phyloP scores from a whole-genome alignment of 495 filamentous ascomycete genomes.

The Penicillium egyptiacum region DNA sequence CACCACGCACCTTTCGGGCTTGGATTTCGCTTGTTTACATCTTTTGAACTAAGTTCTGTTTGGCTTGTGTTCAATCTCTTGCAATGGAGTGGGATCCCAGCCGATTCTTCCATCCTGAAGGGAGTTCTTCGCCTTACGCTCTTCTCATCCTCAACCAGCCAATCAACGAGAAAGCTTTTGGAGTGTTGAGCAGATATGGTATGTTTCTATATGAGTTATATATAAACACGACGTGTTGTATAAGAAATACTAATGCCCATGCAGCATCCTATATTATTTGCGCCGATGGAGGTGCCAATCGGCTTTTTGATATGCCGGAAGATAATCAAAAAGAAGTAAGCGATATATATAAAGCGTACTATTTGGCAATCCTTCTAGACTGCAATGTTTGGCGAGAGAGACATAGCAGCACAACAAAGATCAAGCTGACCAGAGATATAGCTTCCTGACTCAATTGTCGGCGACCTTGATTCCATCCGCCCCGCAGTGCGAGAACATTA shows the following conservation, averaged over 20 bases:
- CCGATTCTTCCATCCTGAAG: slow-evolving; percentile 43
- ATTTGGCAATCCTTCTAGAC: neutral
- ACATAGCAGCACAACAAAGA: neutral
- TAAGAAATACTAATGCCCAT: slow-evolving; percentile 4
- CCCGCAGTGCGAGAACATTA: slow-evolving; percentile 61
- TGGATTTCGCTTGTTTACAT: neutral
- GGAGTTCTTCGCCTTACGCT: slow-evolving; percentile 48
- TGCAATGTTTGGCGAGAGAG: neutral
- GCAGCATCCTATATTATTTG: slow-evolving; percentile 64
- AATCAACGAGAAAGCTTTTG: slow-evolving; percentile 52
- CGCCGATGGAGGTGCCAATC: slow-evolving; percentile 91
- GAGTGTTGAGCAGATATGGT: slow-evolving; percentile 60
- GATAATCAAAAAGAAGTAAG: slow-evolving; percentile 40
- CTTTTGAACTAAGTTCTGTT: neutral
- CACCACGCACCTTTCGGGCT: slow-evolving; percentile 8
- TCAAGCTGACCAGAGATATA: slow-evolving; percentile 16
- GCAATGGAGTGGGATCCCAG: slow-evolving; percentile 56
- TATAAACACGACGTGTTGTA: neutral
- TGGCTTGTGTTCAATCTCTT: too few relatives aligned
- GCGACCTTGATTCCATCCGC: slow-evolving; percentile 83
- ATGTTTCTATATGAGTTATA: slow-evolving; percentile 13
- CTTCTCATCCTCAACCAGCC: slow-evolving; percentile 73
- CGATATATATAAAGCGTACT: neutral
- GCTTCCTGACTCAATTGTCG: slow-evolving; percentile 70
- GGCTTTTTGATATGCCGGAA: slow-evolving; percentile 59